A percentile compares a stretch with the other conserved stretches of the same genome.
Conservation (phyloP, 345 rosid species). For the Euphorbia tirucalli region DNA sequence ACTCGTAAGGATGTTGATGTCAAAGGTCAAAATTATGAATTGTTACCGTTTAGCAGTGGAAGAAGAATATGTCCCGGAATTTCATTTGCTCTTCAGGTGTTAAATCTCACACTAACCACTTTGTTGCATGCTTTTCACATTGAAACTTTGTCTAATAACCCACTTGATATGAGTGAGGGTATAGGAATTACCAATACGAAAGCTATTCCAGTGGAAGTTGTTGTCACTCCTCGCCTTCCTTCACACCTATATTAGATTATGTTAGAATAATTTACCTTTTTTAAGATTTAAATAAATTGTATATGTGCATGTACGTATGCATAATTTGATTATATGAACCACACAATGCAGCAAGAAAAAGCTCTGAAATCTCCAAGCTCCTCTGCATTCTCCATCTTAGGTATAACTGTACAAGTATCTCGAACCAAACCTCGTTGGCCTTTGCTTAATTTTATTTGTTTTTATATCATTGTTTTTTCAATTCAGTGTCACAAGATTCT, state of each 20-base stretch:
- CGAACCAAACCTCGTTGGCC: too few species aligned
- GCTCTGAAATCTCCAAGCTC: too few species aligned
- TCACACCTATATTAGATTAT: neutral
- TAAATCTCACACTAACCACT: constrained; percentile 11
- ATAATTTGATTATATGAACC: too few species aligned
- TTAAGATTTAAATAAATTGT: too few species aligned
- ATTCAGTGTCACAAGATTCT: too few species aligned
- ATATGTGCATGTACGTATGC: too few species aligned
- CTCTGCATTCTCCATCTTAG: too few species aligned
- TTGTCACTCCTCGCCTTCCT: constrained; percentile 27
- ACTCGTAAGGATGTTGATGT: constrained; percentile 8
- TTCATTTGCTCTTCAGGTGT: constrained; percentile 4
- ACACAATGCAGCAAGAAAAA: too few species aligned
- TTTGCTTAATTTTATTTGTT: too few species aligned
- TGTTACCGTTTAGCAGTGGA: constrained; percentile 18
- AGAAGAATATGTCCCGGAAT: constrained; percentile 22
- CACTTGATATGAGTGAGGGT: constrained; percentile 27
- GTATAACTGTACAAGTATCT: too few species aligned
- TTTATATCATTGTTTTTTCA: too few species aligned
- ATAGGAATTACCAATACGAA: constrained; percentile 13
- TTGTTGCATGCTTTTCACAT: constrained; percentile 7
- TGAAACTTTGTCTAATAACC: neutral
- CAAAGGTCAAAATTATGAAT: constrained; percentile 6
- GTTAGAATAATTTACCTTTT: too few species aligned
- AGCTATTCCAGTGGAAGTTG: constrained; percentile 24